These are phyloP conservation scores for Cutaneotrichosporon spelunceum DNA, from an alignment of 1,284 basidiomycete species.

Conservation along the genomic window DNA sequence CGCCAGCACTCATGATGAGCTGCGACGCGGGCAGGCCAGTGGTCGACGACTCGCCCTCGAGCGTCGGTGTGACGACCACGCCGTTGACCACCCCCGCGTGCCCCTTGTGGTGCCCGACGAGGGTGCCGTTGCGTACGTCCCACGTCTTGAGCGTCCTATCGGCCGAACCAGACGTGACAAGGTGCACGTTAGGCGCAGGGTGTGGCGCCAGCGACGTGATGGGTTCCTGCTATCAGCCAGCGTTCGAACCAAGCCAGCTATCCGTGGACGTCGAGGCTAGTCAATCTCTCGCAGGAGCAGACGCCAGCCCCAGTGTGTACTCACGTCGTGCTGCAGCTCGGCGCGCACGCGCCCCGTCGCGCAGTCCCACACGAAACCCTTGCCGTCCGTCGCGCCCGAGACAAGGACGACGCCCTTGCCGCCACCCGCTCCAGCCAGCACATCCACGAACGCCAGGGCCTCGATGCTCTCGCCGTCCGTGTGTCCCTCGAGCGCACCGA, in stretches of 20 bases:
- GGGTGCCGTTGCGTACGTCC: constrained; percentile 81
- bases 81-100: constrained; percentile 77
- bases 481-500: constrained; percentile 77
- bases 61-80: constrained; percentile 61
- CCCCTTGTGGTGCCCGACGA: constrained; percentile 76
- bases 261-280: too few relatives aligned
- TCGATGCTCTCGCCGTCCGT: constrained; percentile 86
- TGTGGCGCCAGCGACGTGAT: constrained; percentile 76
- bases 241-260: neutral
- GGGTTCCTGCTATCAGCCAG: constrained; percentile 60
- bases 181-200: constrained; percentile 63
- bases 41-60: constrained; percentile 43
- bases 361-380: constrained; percentile 90
- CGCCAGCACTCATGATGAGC: constrained; percentile 75
- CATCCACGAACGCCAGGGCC: constrained; percentile 77
- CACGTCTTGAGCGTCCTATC: constrained; percentile 85
- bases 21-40: constrained; percentile 29
- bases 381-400: constrained; percentile 90
- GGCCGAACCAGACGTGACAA: constrained; percentile 77
- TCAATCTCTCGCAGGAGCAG: too few relatives aligned
- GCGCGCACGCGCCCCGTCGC: constrained; percentile 74
- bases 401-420: constrained; percentile 67
- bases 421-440: constrained; percentile 58
- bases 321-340: constrained; percentile 73
- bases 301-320: too few relatives aligned